These are phyloP conservation scores for Paracamarosporium sp. DNA, from an alignment of 2,329 filamentous ascomycete species.

Conservation along the genomic window DNA sequence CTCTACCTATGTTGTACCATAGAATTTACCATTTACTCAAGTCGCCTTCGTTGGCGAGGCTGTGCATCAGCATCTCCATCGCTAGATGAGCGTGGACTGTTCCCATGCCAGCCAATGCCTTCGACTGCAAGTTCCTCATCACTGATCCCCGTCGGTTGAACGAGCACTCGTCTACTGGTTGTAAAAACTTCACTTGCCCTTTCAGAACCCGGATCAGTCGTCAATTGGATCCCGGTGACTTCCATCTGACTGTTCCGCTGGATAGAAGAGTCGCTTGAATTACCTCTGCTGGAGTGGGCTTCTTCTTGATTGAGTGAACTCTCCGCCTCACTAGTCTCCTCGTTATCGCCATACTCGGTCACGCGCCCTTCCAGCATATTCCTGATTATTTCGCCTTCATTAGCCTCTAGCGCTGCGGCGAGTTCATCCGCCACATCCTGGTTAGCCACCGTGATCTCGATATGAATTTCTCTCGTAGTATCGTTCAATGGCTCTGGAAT, in stretches of 20 bases:
- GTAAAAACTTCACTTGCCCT: background rate
- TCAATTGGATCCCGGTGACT: too few relatives aligned
- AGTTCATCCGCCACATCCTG: background rate
- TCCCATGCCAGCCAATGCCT: background rate
- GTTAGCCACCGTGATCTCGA: background rate
- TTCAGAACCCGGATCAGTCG: background rate
- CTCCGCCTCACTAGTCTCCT: background rate
- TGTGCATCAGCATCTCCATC: background rate
- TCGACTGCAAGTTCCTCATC: background rate
- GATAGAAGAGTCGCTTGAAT: background rate
- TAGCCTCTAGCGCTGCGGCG: background rate
- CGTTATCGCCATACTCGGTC: background rate
- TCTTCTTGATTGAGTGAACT: background rate
- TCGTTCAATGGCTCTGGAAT: background rate
- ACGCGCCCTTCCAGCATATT: background rate
- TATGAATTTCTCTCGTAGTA: background rate
- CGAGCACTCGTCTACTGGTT: background rate
- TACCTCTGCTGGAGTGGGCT: background rate
- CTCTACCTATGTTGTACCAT: too few relatives aligned
- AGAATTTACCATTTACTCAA: too few relatives aligned
- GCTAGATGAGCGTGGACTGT: background rate
- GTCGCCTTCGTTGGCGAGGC: slow-evolving; percentile 1
- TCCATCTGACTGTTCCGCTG: background rate
- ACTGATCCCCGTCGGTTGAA: background rate
- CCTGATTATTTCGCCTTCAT: background rate